Evolutionary conservation across 2,329 filamentous ascomycete genomes (phyloP), one percentile per base, ranked within the genome.

Genomic region (Aspergillus versicolor): DNA sequence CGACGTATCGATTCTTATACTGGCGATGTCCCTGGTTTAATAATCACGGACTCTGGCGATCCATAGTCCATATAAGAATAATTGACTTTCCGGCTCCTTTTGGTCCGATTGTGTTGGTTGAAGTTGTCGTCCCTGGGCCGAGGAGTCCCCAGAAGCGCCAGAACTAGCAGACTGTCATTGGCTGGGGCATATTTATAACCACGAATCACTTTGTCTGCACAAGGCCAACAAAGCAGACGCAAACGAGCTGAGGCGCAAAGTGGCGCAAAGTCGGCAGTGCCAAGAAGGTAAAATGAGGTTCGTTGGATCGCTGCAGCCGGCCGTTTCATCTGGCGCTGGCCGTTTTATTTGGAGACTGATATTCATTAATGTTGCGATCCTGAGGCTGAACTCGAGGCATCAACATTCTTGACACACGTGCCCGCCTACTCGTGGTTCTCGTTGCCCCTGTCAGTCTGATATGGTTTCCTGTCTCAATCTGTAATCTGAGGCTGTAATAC

Each of bases 281-380:
- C 49, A 57, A 57, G 55, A 15, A 5, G 32, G 13, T 24, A 54
- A 52, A 52, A 49, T 48, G 51, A 48, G 44, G 27, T 30, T 30
- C 49, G 49, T 43, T 38, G 42, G 24, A 27, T 43, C 43, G 48
- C 54, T 47, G 42, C 32, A 32, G 48, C 21, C 53, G 42, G 43
- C 41, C 40, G 54, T 56, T 62, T 62, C 57, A 56, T 47, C 45
- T 41, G n/a, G 22, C 32, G 53, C 27, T 41, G 34, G 34, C 15
- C 34, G 34, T n/a, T 37, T 37, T 37, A 37, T 37, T 37, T 37
- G 12, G 27, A 9, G 9, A 4, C 27, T 30, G 27, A 30, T 37
- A n/a, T 15, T 37, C 34, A 13, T 37, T 37, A n/a, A n/a, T 8
- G 34, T 37, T 15, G 34, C 7, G 17, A 30, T 17, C n/a, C 24